Conservation (phyloP, 805 yeast species). For the Metschnikowia aberdeeniae region DNA sequence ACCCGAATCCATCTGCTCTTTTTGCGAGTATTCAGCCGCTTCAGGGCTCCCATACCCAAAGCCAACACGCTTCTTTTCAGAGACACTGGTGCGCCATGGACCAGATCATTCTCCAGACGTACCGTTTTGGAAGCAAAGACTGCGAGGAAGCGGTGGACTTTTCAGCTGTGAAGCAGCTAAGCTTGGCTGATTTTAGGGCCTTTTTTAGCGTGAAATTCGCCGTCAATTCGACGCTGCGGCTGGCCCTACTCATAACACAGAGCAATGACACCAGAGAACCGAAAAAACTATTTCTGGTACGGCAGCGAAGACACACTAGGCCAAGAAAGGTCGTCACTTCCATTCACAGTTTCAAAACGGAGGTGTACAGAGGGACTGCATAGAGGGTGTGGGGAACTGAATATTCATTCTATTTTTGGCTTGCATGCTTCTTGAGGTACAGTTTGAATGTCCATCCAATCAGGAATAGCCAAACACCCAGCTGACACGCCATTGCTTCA, state of each 20-base stretch:
- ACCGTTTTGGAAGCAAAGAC: slow-evolving; percentile 32
- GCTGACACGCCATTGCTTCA: too few relatives aligned
- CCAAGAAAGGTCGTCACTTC: not conserved
- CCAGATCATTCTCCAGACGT: slow-evolving; percentile 44
- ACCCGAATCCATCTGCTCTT: slow-evolving; percentile 19
- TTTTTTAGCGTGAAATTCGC: slow-evolving; percentile 37
- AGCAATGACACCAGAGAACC: not conserved
- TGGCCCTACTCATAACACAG: slow-evolving; percentile 26
- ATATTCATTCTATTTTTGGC: too few relatives aligned
- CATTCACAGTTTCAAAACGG: not conserved
- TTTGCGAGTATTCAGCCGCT: slow-evolving; percentile 24
- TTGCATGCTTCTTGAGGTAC: too few relatives aligned
- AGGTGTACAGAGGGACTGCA: too few relatives aligned
- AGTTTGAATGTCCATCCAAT: too few relatives aligned
- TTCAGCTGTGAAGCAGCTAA: slow-evolving; percentile 26
- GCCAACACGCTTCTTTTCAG: slow-evolving; percentile 13
- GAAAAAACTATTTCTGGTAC: not conserved
- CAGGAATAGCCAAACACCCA: too few relatives aligned
- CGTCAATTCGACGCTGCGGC: slow-evolving; percentile 29
- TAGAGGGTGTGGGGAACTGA: too few relatives aligned
- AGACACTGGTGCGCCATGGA: slow-evolving; percentile 48
- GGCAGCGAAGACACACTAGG: too few relatives aligned
- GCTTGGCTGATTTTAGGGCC: slow-evolving; percentile 26
- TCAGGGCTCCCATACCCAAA: slow-evolving; percentile 23
- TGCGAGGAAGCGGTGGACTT: slow-evolving; percentile 35